A percentile compares a stretch with the other conserved stretches of the same genome.
Conservation (phyloP, 192 early-diverging fungal genomes). For the Podila minutissima region DNA sequence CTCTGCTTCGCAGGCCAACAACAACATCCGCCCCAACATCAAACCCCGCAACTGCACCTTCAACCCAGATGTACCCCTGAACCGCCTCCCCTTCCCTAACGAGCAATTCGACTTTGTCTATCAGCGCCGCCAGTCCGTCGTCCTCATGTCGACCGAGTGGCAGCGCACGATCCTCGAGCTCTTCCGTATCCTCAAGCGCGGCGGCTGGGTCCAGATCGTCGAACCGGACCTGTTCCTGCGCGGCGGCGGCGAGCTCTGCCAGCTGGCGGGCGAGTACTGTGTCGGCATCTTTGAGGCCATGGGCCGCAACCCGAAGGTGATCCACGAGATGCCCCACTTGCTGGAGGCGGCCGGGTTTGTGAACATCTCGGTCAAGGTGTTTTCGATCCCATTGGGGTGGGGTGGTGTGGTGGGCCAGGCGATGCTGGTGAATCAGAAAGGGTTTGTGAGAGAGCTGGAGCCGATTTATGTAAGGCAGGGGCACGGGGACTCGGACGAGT, state of each 20-base stretch:
- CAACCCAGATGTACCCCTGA: constrained; percentile 20
- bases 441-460: constrained; percentile 41
- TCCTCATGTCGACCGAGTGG: constrained; percentile 38
- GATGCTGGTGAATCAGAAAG: constrained; percentile 31
- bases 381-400: constrained; percentile 39
- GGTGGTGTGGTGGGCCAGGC: constrained; percentile 33
- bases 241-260: constrained; percentile 33
- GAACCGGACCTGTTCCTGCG: constrained; percentile 36
- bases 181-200: constrained; percentile 41
- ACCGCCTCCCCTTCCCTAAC: constrained; percentile 44
- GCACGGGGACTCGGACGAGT: constrained; percentile 19
- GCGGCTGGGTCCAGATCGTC: constrained; percentile 45
- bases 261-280: constrained; percentile 40
- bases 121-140: constrained; percentile 36
- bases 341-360: constrained; percentile 30
- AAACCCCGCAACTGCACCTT: constrained; percentile 31
- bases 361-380: constrained; percentile 25
- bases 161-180: constrained; percentile 40
- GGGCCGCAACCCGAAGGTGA: constrained; percentile 42
- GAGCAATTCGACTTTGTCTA: constrained; percentile 56
- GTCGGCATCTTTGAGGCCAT: constrained; percentile 32
- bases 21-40: constrained; percentile 15
- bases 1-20: not conserved
- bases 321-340: constrained; percentile 31
- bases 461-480: constrained; percentile 41